These are phyloP conservation scores for Picea mariana DNA, from an alignment of 83 land plant species.

Conservation along the genomic window DNA sequence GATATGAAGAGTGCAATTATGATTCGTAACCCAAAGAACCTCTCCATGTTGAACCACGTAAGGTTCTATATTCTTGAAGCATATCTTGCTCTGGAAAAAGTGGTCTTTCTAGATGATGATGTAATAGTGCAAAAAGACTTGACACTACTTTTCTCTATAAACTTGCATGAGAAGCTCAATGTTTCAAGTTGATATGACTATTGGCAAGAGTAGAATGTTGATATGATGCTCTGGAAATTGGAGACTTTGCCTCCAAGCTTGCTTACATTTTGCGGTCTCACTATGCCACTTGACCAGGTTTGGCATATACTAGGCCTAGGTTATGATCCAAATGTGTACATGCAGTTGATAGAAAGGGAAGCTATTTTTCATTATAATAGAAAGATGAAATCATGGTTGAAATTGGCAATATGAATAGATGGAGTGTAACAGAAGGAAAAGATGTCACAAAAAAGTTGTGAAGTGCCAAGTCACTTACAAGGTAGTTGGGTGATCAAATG, in stretches of 20 bases:
- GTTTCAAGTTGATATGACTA: slow-evolving; percentile 69
- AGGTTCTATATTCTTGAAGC: slow-evolving; percentile 78
- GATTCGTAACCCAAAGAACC: slow-evolving; percentile 76
- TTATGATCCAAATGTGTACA: slow-evolving; percentile 37
- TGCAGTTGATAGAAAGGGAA: slow-evolving; percentile 30
- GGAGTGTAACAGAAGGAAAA: slow-evolving; percentile 27
- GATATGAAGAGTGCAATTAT: slow-evolving; percentile 56
- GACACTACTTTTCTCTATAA: slow-evolving; percentile 44
- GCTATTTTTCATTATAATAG: slow-evolving; percentile 41
- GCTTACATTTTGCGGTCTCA: slow-evolving; percentile 39
- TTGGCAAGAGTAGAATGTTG: slow-evolving; percentile 64
- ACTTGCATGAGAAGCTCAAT: slow-evolving; percentile 32
- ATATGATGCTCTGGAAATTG: slow-evolving; percentile 36
- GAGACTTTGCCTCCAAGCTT: slow-evolving; percentile 43
- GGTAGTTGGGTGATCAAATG: slow-evolving; percentile 70
- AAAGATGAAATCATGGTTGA: slow-evolving; percentile 38
- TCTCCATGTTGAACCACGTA: slow-evolving; percentile 74
- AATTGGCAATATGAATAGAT: slow-evolving; percentile 30
- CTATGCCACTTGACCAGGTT: slow-evolving; percentile 34
- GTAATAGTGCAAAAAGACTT: slow-evolving; percentile 67
- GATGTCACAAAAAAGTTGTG: slow-evolving; percentile 55
- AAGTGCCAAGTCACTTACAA: slow-evolving; percentile 51
- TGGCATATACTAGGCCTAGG: slow-evolving; percentile 42
- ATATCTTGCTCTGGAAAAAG: slow-evolving; percentile 61
- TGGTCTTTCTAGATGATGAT: slow-evolving; percentile 79